Conservation (phyloP, 805 yeast species). For the Wickerhamiella shivajii region DNA sequence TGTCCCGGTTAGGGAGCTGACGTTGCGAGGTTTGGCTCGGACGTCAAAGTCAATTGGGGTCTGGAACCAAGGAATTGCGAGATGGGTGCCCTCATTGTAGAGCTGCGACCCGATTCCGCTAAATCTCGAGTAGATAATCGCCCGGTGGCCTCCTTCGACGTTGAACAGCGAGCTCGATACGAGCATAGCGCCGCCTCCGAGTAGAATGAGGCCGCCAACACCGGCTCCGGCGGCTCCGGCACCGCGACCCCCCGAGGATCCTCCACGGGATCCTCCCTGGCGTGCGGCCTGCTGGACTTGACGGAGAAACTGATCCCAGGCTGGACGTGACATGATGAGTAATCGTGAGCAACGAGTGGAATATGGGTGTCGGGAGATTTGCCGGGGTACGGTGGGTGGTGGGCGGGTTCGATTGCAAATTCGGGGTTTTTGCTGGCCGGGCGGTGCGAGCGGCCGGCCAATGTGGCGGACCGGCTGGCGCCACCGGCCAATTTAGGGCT, state of each 20-base stretch:
- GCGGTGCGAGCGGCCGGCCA: too few species aligned
- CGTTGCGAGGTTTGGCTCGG: conserved; percentile 93
- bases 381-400: too few species aligned
- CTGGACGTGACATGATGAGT: background rate
- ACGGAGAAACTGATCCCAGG: conserved; percentile 3
- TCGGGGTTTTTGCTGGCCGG: too few species aligned
- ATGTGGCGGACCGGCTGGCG: too few species aligned
- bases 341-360: too few species aligned
- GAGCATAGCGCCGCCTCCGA: conserved; percentile 43
- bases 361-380: too few species aligned
- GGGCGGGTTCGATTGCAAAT: too few species aligned
- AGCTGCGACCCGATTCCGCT: conserved; percentile 73
- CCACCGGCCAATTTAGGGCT: too few species aligned
- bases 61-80: conserved; percentile 88
- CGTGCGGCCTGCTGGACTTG: conserved; percentile 10
- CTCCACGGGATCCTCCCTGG: conserved; percentile 19
- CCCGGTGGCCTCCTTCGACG: conserved; percentile 99
- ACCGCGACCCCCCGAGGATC: conserved; percentile 25
- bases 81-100: conserved; percentile 88
- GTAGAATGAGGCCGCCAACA: conserved; percentile 40
- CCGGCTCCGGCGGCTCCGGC: conserved; percentile 50
- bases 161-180: conserved; percentile 48
- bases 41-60: conserved; percentile 87
- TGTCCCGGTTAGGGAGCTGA: conserved; percentile 92
- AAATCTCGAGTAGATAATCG: conserved; percentile 79